These are phyloP conservation scores for Colletotrichum incanum DNA, from an alignment of 2,329 filamentous ascomycete species.

Conservation along the genomic window DNA sequence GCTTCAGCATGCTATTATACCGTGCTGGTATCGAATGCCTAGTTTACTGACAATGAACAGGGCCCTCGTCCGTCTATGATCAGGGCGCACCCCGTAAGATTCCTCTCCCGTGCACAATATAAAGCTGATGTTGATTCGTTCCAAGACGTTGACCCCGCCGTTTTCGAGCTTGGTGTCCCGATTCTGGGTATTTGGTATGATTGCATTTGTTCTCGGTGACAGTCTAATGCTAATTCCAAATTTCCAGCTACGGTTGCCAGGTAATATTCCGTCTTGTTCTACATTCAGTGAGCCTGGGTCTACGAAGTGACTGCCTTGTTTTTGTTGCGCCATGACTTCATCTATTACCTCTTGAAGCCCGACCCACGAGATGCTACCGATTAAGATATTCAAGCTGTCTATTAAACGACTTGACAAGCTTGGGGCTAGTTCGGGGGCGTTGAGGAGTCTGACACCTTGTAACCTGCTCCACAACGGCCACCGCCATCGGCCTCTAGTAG, in stretches of 20 bases:
- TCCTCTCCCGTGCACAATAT: not conserved
- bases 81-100: conserved; percentile 72
- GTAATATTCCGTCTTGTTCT: not conserved
- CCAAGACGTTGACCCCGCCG: conserved; percentile 80
- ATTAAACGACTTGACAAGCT: not conserved
- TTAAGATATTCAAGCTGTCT: not conserved
- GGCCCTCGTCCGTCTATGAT: conserved; percentile 84
- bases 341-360: not conserved
- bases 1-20: not conserved
- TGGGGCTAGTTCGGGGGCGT: not conserved
- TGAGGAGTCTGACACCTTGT: too few relatives aligned
- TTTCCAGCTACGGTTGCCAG: conserved; percentile 33
- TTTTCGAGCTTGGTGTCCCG: conserved; percentile 82
- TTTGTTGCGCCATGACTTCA: not conserved
- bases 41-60: conserved; percentile 44
- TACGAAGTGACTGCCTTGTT: not conserved
- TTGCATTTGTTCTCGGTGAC: not conserved
- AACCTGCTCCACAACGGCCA: not conserved
- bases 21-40: not conserved
- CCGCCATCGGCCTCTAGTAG: not conserved
- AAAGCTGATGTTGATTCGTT: conserved; percentile 31
- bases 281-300: not conserved
- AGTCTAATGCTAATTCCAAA: not conserved
- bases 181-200: conserved; percentile 74
- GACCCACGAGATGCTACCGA: not conserved